Conservation (phyloP, 805 yeast species). For the Candida silvicultrix region DNA sequence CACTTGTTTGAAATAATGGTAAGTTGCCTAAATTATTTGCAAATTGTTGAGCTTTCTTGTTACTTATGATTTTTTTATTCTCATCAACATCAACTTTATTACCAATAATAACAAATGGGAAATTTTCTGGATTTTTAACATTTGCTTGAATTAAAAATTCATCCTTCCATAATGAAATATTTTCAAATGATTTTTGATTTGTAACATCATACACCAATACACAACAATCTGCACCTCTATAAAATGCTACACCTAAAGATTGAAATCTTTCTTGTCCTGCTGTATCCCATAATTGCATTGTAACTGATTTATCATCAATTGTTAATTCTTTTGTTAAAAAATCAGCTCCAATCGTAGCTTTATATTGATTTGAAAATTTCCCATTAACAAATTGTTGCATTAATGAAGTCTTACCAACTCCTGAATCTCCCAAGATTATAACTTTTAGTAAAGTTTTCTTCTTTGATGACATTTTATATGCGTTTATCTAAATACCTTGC, state of each 20-base stretch:
- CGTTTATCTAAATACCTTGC: no score
- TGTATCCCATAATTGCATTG: constrained; percentile 90
- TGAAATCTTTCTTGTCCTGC: constrained; percentile 99
- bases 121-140: constrained; percentile 87
- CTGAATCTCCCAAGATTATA: constrained; percentile 92
- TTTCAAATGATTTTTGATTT: constrained; percentile 88
- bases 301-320: constrained; percentile 60
- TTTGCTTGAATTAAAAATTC: constrained; percentile 92
- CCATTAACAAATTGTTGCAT: constrained; percentile 97
- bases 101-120: constrained; percentile 93
- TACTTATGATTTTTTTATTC: constrained; percentile 64
- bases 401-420: constrained; percentile 94
- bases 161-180: constrained; percentile 87
- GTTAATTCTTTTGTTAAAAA: constrained; percentile 86
- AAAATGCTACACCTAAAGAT: constrained; percentile 92
- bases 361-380: constrained; percentile 91
- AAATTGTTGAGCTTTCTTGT: constrained; percentile 54
- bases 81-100: constrained; percentile 95
- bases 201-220: constrained; percentile 94
- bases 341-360: constrained; percentile 98
- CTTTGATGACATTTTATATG: constrained; percentile 33
- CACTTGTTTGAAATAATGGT: constrained; percentile 96
- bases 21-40: constrained; percentile 65
- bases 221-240: constrained; percentile 97
- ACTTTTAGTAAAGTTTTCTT: constrained; percentile 78